A percentile compares a stretch with the other conserved stretches of the same genome.
phyloP scores from a whole-genome alignment of 1,139 yeast genomes.

The Pichia sp. region DNA sequence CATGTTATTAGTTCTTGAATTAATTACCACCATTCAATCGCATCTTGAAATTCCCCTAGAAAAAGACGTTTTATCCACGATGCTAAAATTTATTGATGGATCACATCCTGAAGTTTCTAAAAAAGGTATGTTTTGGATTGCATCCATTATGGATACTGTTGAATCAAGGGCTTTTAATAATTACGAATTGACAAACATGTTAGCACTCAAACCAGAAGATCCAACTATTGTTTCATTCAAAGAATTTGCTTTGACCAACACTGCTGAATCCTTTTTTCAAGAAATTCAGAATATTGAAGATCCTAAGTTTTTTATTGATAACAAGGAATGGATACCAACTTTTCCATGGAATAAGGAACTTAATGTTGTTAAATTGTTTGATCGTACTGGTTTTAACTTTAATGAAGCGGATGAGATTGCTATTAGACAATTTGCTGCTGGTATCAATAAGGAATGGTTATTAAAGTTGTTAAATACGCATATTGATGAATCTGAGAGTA shows the following conservation, averaged over 20 bases:
- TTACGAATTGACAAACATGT: slow-evolving; percentile 44
- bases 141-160: slow-evolving; percentile 49
- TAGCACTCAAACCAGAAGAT: slow-evolving; percentile 34
- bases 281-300: slow-evolving; percentile 48
- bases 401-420: slow-evolving; percentile 36
- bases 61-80: slow-evolving; percentile 38
- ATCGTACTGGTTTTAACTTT: slow-evolving; percentile 32
- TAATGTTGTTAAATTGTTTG: slow-evolving; percentile 38
- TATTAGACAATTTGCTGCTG: slow-evolving; percentile 39
- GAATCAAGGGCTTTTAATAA: slow-evolving; percentile 47
- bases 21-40: slow-evolving; percentile 50
- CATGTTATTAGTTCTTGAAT: slow-evolving; percentile 46
- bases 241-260: slow-evolving; percentile 28
- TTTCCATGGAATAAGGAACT: slow-evolving; percentile 66
- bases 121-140: slow-evolving; percentile 56
- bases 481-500: slow-evolving; percentile 59
- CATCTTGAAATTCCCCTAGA: slow-evolving; percentile 47
- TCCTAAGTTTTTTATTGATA: slow-evolving; percentile 54
- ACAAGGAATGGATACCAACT: slow-evolving; percentile 60
- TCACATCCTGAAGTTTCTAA: slow-evolving; percentile 71
- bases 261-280: slow-evolving; percentile 38
- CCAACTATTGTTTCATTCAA: slow-evolving; percentile 16
- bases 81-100: slow-evolving; percentile 51
- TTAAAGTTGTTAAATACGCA: slow-evolving; percentile 45
- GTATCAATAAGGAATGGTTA: slow-evolving; percentile 56